phyloP scores from a whole-genome alignment of 2,329 filamentous ascomycete species.

The Ciborinia camelliae region DNA sequence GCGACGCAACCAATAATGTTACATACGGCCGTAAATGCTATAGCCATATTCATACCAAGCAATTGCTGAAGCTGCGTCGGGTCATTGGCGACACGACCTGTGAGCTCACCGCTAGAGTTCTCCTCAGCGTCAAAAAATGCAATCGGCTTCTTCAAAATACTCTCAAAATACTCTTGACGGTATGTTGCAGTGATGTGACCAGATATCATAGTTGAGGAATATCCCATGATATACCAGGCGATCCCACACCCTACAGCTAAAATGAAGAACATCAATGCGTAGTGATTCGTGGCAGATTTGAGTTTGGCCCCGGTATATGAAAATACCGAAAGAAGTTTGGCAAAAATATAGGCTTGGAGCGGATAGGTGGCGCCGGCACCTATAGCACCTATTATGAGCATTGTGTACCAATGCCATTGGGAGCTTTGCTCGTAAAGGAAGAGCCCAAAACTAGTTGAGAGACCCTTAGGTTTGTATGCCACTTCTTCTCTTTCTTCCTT shows the following conservation, averaged over 20 bases:
- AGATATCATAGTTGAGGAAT: constrained; percentile 41
- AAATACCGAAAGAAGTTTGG: constrained; percentile 37
- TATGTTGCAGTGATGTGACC: constrained; percentile 37
- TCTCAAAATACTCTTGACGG: constrained; percentile 46
- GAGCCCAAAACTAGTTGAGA: constrained; percentile 50
- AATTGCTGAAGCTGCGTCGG: constrained; percentile 50
- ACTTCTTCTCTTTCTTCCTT: constrained; percentile 25
- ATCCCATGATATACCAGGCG: constrained; percentile 36
- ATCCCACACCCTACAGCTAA: constrained; percentile 42
- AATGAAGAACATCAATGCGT: constrained; percentile 50
- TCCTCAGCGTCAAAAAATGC: constrained; percentile 44
- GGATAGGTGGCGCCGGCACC: constrained; percentile 39
- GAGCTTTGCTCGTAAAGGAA: constrained; percentile 55
- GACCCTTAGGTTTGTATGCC: constrained; percentile 40
- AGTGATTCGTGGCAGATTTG: constrained; percentile 41
- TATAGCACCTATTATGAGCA: constrained; percentile 46
- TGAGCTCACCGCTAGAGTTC: constrained; percentile 48
- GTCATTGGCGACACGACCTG: constrained; percentile 46
- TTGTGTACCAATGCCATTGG: constrained; percentile 48
- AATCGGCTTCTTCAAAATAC: constrained; percentile 44
- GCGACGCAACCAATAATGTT: constrained; percentile 61
- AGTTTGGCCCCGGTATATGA: constrained; percentile 25
- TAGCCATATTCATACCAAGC: constrained; percentile 48
- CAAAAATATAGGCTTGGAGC: constrained; percentile 39
- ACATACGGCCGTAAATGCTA: constrained; percentile 61